Evolutionary conservation across 306 rosid genomes (phyloP).

Genomic region (Medicago arabica): DNA sequence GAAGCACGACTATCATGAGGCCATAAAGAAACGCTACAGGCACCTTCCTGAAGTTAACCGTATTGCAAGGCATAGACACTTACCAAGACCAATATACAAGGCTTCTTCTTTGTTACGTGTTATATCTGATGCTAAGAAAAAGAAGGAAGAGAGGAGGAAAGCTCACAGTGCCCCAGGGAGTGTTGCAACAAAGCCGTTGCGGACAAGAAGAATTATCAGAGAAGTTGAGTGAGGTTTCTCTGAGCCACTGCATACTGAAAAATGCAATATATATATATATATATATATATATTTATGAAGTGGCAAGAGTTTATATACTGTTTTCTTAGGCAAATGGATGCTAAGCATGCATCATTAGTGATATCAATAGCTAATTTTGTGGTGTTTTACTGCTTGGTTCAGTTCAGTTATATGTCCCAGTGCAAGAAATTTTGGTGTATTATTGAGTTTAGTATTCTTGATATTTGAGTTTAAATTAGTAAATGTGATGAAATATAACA

Average conservation of each 20-base stretch:
- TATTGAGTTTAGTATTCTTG: neutral
- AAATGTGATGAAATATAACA: neutral
- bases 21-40: constrained; percentile 80
- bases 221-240: constrained; percentile 59
- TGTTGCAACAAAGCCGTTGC: constrained; percentile 57
- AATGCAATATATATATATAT: neutral
- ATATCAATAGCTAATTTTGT: constrained; percentile 25
- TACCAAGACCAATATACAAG: constrained; percentile 81
- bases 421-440: constrained; percentile 41
- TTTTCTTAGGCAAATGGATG: constrained; percentile 22
- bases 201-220: constrained; percentile 66
- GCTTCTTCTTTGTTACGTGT: constrained; percentile 58
- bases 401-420: constrained; percentile 27
- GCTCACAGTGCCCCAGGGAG: constrained; percentile 93
- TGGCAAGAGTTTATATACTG: constrained; percentile 14
- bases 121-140: constrained; percentile 62
- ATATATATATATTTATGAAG: constrained; percentile 6
- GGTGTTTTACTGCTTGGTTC: constrained; percentile 14
- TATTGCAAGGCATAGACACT: constrained; percentile 80
- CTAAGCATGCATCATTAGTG: constrained; percentile 25
- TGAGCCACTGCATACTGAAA: neutral
- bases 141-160: constrained; percentile 75
- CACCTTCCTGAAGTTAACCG: constrained; percentile 90
- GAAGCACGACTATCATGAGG: constrained; percentile 82
- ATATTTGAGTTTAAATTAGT: constrained; percentile 21